Base-by-base conservation (phyloP, 768 basidiomycete genomes). In the Tricholoma sp. region DNA sequence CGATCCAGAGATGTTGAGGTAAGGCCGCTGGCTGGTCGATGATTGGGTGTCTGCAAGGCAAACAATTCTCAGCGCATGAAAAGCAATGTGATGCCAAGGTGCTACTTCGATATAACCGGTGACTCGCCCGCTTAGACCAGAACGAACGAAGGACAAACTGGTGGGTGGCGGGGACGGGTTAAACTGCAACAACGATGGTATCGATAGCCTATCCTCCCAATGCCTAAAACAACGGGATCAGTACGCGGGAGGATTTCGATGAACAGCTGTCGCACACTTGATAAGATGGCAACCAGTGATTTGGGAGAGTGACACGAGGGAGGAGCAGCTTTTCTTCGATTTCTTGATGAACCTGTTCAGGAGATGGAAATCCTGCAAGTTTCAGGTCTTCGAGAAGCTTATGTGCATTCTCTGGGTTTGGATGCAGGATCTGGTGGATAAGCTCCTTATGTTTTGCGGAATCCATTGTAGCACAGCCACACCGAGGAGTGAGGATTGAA, bases 1-100 rank as follows among this genome's bases (percentile, higher is more conserved):
- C 96, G 84, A 59, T 88, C 83, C 57, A 95, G 71, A 27, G 91
- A 91, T 1, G 91, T 93, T 10, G 94, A 97, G 1, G 87, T 91
- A 4, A 91, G 75, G 16, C 91, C 90, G 14, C 85, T 86, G 16
- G 81, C 68, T n/a, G 79, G 66, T 47, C 78, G 81, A 32, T 78
- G 72, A 63, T 81, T 82, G 22, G 79, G 72, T 4, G 76, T 78
- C 89, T 92, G 58, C 24, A 34, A 58, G 45, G 52, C n/a, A 34
- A 32, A 57, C 54, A 37, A 32, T 32, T 39, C 16, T 47, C 22
- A 54, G 52, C 16, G 51, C 16, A 56, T 19, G 27, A 46, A 12
- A 50, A 3, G 45, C 18, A 55, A 51, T 7, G 54, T 54, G 29
- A 24, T 29, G 59, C 22, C 41, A n/a, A 29, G n/a, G 34, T 21